Evolutionary conservation across 768 basidiomycete genomes (phyloP).

Genomic region (Xerocomellus chrysenteron): DNA sequence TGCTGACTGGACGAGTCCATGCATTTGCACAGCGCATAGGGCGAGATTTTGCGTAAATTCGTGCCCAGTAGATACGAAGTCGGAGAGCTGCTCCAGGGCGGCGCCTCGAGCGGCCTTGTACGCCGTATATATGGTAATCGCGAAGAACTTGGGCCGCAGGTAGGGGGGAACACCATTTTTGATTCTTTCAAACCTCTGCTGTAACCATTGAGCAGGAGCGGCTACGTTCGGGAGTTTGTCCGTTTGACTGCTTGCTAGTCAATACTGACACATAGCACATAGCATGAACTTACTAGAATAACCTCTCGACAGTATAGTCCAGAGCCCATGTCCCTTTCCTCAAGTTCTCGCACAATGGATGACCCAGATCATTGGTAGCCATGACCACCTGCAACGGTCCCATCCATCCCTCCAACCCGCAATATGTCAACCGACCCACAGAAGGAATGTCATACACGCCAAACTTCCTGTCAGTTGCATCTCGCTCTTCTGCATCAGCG

Average conservation of each 20-base stretch:
- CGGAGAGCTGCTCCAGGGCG: slow-evolving; percentile 84
- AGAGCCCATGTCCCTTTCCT: slow-evolving; percentile 90
- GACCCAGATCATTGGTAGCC: slow-evolving; percentile 89
- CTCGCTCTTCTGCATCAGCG: slow-evolving; percentile 87
- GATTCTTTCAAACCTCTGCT: slow-evolving; percentile 82
- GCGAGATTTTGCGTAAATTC: slow-evolving; percentile 90
- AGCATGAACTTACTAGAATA: slow-evolving; percentile 57
- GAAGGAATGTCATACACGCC: slow-evolving; percentile 83
- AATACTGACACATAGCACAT: slow-evolving; percentile 9
- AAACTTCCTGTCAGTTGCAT: slow-evolving; percentile 77
- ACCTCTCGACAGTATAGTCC: slow-evolving; percentile 76
- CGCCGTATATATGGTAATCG: slow-evolving; percentile 83
- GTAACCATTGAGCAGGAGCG: slow-evolving; percentile 79
- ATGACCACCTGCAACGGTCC: slow-evolving; percentile 80
- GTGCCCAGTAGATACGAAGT: slow-evolving; percentile 83
- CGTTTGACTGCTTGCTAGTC: slow-evolving; percentile 46
- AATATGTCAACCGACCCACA: slow-evolving; percentile 77
- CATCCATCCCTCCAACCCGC: slow-evolving; percentile 99
- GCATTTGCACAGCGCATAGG: slow-evolving; percentile 83
- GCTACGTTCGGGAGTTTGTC: slow-evolving; percentile 65
- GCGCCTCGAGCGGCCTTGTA: slow-evolving; percentile 88
- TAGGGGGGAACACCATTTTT: slow-evolving; percentile 75
- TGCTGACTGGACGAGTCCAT: slow-evolving; percentile 87
- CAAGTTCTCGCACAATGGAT: slow-evolving; percentile 84
- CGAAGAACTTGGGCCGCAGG: slow-evolving; percentile 95